Percentiles rank a stretch among this genome's conserved stretches.
Evolutionary conservation across 306 rosid genomes (phyloP).

Genomic region (cucumber (Cucumis sativus)): Cucumber_9930_V3 NC_026658.2:13839501-13840000

Average conservation of each 20-base stretch:
- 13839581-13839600: not conserved
- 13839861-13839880: not conserved
- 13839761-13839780: not conserved
- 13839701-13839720: not conserved
- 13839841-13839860: not conserved
- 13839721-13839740: not conserved
- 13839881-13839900: not conserved
- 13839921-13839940: conserved; percentile 12
- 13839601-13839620: not conserved
- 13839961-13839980: conserved; percentile 74
- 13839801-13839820: not conserved
- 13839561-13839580: not conserved
- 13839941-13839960: conserved; percentile 88
- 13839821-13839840: not conserved
- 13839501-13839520: not conserved
- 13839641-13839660: not conserved
- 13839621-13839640: too few relatives aligned
- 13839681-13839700: not conserved
- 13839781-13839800: not conserved
- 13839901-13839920: not conserved
- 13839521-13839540: not conserved
- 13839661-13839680: not conserved
- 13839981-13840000: conserved; percentile 94
- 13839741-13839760: not conserved
- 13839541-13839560: not conserved